These are phyloP conservation scores for Tulasnella sp. DNA, from an alignment of 768 basidiomycete species.

Conservation along the genomic window DNA sequence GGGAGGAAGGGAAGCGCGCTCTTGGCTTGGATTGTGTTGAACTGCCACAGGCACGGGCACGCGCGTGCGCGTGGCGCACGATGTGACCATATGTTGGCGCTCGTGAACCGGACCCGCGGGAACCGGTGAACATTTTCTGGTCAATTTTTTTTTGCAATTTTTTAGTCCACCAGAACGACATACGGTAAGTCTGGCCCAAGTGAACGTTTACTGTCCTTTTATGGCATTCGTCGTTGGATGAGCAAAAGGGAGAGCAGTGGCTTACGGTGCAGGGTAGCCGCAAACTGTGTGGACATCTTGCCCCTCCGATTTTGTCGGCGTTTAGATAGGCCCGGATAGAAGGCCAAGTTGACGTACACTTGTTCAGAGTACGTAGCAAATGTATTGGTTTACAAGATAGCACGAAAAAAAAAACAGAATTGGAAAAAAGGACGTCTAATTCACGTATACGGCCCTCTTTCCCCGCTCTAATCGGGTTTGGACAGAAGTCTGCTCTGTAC, in stretches of 20 bases:
- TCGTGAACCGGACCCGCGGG: background rate
- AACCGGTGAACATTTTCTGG: background rate
- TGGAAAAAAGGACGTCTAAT: background rate
- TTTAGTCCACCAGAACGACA: background rate
- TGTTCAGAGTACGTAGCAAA: background rate
- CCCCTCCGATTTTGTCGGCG: background rate
- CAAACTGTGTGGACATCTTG: background rate
- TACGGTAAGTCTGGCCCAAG: background rate
- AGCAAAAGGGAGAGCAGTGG: background rate
- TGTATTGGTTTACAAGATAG: background rate
- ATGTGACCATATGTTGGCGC: background rate
- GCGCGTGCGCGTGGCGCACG: background rate
- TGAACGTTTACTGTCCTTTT: background rate
- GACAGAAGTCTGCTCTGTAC: background rate
- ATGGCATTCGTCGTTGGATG: background rate
- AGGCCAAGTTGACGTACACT: background rate
- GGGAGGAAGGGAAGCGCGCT: background rate
- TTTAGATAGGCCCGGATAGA: background rate
- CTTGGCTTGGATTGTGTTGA: background rate
- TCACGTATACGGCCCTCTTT: background rate
- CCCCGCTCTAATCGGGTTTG: background rate
- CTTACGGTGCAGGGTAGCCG: background rate
- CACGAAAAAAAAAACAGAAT: background rate
- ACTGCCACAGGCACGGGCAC: background rate
- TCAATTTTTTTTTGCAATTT: background rate